Evolutionary conservation across 2,329 filamentous ascomycete species (phyloP), one percentile per base, ranked within the genome.

Genomic region (Chrysoporthe deuterocubensis): DNA sequence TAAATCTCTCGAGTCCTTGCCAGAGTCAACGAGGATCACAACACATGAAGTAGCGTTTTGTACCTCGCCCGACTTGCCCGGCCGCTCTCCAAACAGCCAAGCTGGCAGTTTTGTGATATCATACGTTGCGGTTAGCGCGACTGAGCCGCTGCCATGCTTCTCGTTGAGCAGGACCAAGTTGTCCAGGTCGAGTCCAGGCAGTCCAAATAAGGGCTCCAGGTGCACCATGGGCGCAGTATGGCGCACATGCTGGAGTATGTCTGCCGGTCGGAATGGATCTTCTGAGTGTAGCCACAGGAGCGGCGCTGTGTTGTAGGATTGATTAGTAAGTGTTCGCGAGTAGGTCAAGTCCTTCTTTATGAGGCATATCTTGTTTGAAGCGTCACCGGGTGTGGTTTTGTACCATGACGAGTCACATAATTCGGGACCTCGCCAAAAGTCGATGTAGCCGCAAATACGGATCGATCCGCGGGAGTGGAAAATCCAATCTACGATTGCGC

Each of bases 221-320:
- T 74, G 58, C 2, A 72, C 26, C 50, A 44, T 67, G 13, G 76
- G 74, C 6, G 71, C 72, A 1, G 75, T 78, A 61, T 76, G 76
- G 8, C 67, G 74, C 60, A 78, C 63, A 66, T 78, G 76, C 48
- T 70, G 48, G 42, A 77, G 72, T 1, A 77, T 64, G 52, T 77
- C 75, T 63, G 74, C 71, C 3, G 75, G 76, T 26, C 70, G 73
- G 57, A 73, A 78, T 1, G 73, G 74, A 42, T 78, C 76, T 8
- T 77, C 72, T 2, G 76, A 75, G 66, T 78, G 76, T 37, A 78
- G 70, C 76, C 75, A 76, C 1, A 77, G 56, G 11, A 78, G 65
- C 16, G 76, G 76, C 18, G 76, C 76, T 77, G 68, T 54, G 14
- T n/a, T 54, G n/a, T 16, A 50, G 14, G 13, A 2, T 6, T 5